Conservation (phyloP, 192 early-diverging fungal species). For the Geosiphon pyriformis region DNA sequence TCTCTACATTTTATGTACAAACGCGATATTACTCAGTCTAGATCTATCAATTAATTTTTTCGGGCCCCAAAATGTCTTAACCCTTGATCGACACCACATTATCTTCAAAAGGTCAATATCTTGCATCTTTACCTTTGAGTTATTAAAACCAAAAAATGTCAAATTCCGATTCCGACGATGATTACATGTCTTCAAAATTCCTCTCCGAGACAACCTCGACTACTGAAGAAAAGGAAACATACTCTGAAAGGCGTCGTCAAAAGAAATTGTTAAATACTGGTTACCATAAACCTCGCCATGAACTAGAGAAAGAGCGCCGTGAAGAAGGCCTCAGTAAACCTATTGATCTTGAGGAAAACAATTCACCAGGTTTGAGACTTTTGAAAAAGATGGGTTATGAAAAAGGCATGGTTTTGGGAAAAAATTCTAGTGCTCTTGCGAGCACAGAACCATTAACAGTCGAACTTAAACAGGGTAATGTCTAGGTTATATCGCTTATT, state of each 20-base stretch:
- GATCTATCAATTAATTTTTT: too few relatives aligned
- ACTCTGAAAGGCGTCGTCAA: conserved; percentile 29
- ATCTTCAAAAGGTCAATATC: too few relatives aligned
- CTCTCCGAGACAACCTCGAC: conserved; percentile 20
- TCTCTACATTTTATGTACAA: too few relatives aligned
- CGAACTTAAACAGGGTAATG: conserved; percentile 19
- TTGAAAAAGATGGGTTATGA: conserved; percentile 43
- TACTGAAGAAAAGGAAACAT: conserved; percentile 20
- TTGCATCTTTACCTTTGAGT: too few relatives aligned
- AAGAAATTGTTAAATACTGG: conserved; percentile 28
- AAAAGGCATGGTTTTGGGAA: conserved; percentile 33
- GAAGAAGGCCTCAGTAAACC: conserved; percentile 36
- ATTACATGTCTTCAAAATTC: conserved; percentile 40
- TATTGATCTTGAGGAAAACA: conserved; percentile 32
- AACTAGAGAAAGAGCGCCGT: conserved; percentile 35
- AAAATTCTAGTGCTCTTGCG: neutral
- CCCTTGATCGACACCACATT: too few relatives aligned
- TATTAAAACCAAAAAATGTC: too few relatives aligned
- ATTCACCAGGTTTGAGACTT: conserved; percentile 37
- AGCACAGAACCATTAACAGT: conserved; percentile 11
- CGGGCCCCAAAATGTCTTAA: too few relatives aligned
- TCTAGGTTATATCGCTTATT: too few relatives aligned
- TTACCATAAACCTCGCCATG: conserved; percentile 32
- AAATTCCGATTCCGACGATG: conserved; percentile 33
- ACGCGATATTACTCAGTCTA: too few relatives aligned